Evolutionary conservation across 2,329 filamentous ascomycete genomes (phyloP), one percentile per base, ranked within the genome.

Genomic region (Microcera coccophila): DNA sequence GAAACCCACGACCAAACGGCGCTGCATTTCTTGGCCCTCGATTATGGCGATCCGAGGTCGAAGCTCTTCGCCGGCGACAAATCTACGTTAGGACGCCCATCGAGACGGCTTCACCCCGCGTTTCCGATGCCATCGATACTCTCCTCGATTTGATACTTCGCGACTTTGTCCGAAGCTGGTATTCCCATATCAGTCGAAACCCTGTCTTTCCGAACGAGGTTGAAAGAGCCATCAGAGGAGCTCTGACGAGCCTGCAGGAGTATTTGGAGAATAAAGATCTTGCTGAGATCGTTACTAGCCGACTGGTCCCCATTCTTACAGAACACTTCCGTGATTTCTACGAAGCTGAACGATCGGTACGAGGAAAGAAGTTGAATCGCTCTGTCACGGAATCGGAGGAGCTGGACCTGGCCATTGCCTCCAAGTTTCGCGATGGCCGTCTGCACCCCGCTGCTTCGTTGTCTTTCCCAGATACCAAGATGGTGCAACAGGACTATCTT

Each of bases 301-400:
- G 85, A 28, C 76, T 97, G 36, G 84, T 96, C 29, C 94, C 94
- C 11, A 82, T 97, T 45, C 64, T 98, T 53, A 97, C 91, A 21
- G 76, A 81, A 9, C 93, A 98, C 65, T 81, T 98, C 57, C 87
- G 81, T 53, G 88, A 95, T 53, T 95, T 95, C 56, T 88, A 90
- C 63, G 83, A 93, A 52, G 93, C 93, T 1, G 93, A 98, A 69
- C 80, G 85, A 44, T 78, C 82, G 8, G 87, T 98, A 10, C 80
- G 91, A 41, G 94, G 94, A 11, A 86, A 83, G 62, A 88, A 95
- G 65, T 72, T 97, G 43, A 93, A 90, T 55, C 82, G 88, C 39
- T 90, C 85, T 52, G 83, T 98, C 42, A 97, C 94, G 3, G 93
- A 98, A 68, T 95, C 90, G 1, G 91, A 96, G 61, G 93, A 98